Percentiles rank a stretch among this genome's conserved stretches.
Evolutionary conservation across 2,329 filamentous ascomycete species (phyloP).

Genomic region (Penicillium occitanis): DNA sequence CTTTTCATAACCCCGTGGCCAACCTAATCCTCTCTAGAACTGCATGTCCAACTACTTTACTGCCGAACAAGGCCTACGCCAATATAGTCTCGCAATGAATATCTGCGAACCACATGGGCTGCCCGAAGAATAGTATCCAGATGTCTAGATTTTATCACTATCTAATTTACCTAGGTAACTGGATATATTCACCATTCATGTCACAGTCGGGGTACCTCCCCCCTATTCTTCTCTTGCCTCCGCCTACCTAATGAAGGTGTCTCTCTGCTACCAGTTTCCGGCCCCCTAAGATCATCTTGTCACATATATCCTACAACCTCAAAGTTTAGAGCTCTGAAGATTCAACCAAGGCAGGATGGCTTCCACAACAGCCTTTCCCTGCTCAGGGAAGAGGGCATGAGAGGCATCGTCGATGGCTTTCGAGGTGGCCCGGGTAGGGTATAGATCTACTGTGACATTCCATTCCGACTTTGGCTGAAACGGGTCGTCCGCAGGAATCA

Average conservation of each 20-base stretch:
- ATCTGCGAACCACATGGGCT: neutral
- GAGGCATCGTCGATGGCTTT: constrained; percentile 2
- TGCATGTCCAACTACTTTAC: neutral
- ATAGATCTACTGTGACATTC: neutral
- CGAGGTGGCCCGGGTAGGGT: neutral
- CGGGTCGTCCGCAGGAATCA: neutral
- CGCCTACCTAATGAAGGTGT: neutral
- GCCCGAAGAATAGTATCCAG: neutral
- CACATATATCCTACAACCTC: neutral
- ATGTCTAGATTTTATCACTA: neutral
- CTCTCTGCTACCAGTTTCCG: neutral
- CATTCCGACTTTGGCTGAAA: constrained; percentile 1
- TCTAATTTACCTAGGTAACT: neutral
- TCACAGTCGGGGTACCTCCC: neutral
- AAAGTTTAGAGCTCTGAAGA: constrained; percentile 1
- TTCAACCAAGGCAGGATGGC: constrained; percentile 1
- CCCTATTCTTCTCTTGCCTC: neutral
- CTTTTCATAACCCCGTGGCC: neutral
- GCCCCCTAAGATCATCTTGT: neutral
- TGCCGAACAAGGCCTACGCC: neutral
- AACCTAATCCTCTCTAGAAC: neutral
- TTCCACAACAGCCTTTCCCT: constrained; percentile 1
- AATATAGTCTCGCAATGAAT: neutral
- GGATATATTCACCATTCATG: neutral
- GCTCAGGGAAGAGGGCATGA: constrained; percentile 1